These are phyloP conservation scores for Agrocybe pediades DNA, from an alignment of 768 basidiomycete genomes.

Conservation along the genomic window DNA sequence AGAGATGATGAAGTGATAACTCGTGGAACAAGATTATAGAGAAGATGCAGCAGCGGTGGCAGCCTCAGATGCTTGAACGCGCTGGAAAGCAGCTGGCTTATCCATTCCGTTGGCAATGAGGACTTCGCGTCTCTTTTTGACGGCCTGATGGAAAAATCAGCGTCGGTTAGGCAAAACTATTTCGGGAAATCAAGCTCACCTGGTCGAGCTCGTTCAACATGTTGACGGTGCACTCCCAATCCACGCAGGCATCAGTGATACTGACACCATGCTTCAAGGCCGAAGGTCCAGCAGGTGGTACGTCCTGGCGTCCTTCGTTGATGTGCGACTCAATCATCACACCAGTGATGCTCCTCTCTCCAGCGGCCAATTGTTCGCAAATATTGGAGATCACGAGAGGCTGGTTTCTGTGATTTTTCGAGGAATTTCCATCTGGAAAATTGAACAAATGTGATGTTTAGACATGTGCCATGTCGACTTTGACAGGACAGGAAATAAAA, in stretches of 20 bases:
- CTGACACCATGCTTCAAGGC: slow-evolving; percentile 79
- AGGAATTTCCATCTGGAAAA: slow-evolving; percentile 85
- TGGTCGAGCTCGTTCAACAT: slow-evolving; percentile 77
- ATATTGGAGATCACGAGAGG: slow-evolving; percentile 75
- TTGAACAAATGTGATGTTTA: neutral
- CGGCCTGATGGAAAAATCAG: slow-evolving; percentile 35
- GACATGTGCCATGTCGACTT: slow-evolving; percentile 4
- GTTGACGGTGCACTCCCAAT: slow-evolving; percentile 76
- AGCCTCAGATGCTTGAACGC: slow-evolving; percentile 18
- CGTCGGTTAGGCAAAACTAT: neutral
- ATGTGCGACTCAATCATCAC: slow-evolving; percentile 98
- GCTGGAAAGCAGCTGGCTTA: slow-evolving; percentile 35
- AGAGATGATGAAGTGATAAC: neutral
- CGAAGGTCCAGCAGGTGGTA: slow-evolving; percentile 69
- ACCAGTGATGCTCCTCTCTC: slow-evolving; percentile 77
- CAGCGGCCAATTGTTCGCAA: slow-evolving; percentile 72
- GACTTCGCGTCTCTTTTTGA: slow-evolving; percentile 43
- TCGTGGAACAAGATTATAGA: neutral
- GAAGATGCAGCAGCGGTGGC: neutral
- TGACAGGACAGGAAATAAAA: slow-evolving; percentile 1
- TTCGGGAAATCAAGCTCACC: slow-evolving; percentile 23
- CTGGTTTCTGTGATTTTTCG: slow-evolving; percentile 93
- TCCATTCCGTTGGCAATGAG: slow-evolving; percentile 41
- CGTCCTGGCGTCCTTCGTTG: slow-evolving; percentile 88
- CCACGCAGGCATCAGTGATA: slow-evolving; percentile 92